Evolutionary conservation across 495 filamentous ascomycete genomes (phyloP).

Genomic region (Neurospora sp.): DNA sequence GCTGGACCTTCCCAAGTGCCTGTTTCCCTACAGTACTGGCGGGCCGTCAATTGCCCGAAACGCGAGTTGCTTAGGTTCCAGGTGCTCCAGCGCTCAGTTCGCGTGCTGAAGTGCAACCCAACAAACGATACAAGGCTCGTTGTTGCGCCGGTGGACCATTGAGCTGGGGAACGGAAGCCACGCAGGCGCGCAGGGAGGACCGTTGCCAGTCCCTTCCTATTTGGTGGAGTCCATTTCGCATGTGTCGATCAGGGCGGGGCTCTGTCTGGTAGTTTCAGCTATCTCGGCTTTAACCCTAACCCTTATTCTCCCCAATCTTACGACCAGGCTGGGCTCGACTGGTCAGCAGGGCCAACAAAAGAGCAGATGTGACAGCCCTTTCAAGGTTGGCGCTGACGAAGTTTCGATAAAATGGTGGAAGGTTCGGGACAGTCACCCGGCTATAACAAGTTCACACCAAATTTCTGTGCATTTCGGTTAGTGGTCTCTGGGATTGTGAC

Average conservation of each 20-base stretch:
- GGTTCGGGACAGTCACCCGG: neutral
- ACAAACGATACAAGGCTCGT: neutral
- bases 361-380: neutral
- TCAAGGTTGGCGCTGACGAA: neutral
- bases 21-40: neutral
- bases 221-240: neutral
- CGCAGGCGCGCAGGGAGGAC: neutral
- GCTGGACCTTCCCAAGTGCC: neutral
- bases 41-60: constrained; percentile 10
- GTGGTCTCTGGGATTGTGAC: neutral
- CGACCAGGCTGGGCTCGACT: neutral
- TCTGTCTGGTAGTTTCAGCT: neutral
- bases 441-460: neutral
- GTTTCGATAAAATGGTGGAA: neutral
- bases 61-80: neutral
- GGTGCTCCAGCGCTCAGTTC: neutral
- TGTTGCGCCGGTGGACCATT: neutral
- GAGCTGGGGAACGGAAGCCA: neutral
- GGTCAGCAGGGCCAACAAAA: neutral
- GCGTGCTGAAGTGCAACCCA: neutral
- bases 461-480: neutral
- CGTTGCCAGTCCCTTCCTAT: neutral
- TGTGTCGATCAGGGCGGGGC: neutral
- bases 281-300: neutral
- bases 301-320: neutral